Percentiles rank a stretch among this genome's conserved stretches.
Conservation (phyloP, 2,329 filamentous ascomycete genomes). For the Magnaporthales sp. region DNA sequence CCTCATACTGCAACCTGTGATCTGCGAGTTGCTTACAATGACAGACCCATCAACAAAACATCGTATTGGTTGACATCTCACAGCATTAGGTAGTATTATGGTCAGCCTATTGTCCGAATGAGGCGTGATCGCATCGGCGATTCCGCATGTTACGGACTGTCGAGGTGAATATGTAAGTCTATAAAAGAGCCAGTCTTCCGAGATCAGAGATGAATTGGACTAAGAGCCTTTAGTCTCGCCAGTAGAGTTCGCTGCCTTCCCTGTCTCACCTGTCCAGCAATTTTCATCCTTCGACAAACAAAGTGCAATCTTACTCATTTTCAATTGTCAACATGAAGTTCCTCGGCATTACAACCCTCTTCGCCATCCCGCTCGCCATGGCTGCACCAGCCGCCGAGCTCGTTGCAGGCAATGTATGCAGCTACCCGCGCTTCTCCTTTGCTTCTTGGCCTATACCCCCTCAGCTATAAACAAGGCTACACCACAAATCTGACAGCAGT, state of each 20-base stretch:
- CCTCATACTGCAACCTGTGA: neutral
- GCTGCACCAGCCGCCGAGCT: constrained; percentile 2
- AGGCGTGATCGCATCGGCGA: neutral
- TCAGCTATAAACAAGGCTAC: neutral
- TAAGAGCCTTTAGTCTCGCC: neutral
- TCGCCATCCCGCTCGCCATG: neutral
- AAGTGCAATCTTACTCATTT: neutral
- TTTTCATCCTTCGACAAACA: too few species aligned
- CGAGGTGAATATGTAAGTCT: neutral
- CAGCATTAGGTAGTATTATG: neutral
- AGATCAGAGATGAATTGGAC: neutral
- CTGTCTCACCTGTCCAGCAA: neutral
- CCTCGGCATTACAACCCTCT: neutral
- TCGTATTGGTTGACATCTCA: neutral
- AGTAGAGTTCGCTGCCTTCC: neutral
- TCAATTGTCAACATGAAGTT: neutral
- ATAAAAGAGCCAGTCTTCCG: neutral
- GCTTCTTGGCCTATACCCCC: neutral
- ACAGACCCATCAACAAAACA: neutral
- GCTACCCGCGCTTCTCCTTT: neutral
- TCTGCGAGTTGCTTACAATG: neutral
- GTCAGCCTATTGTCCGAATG: neutral
- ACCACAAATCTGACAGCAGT: neutral
- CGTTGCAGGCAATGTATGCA: neutral
- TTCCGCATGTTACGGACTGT: neutral